Evolutionary conservation across 768 basidiomycete genomes (phyloP).

Genomic region (Boletus rufocinnamomeus): DNA sequence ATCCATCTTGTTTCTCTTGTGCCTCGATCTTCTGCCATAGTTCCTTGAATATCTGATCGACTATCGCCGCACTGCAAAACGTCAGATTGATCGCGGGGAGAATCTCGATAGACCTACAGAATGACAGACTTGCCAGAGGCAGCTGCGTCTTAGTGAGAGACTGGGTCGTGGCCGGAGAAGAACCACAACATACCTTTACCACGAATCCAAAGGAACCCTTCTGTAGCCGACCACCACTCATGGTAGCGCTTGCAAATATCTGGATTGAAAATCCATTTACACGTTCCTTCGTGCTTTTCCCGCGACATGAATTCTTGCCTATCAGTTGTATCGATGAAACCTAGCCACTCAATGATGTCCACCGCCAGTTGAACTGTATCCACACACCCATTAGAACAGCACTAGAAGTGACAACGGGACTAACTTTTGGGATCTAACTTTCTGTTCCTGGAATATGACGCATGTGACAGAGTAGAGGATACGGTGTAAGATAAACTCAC

Average conservation of each 20-base stretch:
- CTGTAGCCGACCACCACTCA: slow-evolving; percentile 20
- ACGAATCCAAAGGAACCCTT: slow-evolving; percentile 30
- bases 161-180: background rate
- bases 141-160: slow-evolving; percentile 17
- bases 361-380: slow-evolving; percentile 26
- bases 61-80: slow-evolving; percentile 22
- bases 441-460: slow-evolving; percentile 13
- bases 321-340: slow-evolving; percentile 28
- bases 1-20: slow-evolving; percentile 21
- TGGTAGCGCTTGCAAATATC: slow-evolving; percentile 22
- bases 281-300: slow-evolving; percentile 27
- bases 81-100: slow-evolving; percentile 7
- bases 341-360: slow-evolving; percentile 25
- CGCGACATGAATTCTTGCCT: slow-evolving; percentile 29
- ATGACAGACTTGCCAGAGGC: slow-evolving; percentile 28
- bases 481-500: slow-evolving; percentile 7
- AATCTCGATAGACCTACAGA: slow-evolving; percentile 16
- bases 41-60: slow-evolving; percentile 27
- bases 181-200: slow-evolving; percentile 21
- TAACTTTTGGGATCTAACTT: slow-evolving; percentile 28
- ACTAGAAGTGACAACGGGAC: background rate
- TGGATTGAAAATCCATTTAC: slow-evolving; percentile 25
- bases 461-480: background rate
- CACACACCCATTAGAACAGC: slow-evolving; percentile 5
- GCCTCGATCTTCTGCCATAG: slow-evolving; percentile 25